Conservation (phyloP, 2,329 filamentous ascomycete species). For the Trichoderma semiorbis region DNA sequence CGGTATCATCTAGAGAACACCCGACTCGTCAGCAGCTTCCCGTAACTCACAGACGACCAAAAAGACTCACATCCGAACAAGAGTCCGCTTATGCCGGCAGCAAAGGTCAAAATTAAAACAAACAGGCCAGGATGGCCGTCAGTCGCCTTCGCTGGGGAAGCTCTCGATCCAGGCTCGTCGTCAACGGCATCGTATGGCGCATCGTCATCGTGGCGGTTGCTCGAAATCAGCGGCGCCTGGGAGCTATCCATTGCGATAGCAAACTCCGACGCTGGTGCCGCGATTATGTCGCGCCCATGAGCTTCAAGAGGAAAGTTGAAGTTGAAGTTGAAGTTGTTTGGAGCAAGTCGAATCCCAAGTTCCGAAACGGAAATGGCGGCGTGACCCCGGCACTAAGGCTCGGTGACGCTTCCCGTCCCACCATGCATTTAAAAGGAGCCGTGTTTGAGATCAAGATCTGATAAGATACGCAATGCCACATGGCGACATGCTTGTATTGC, state of each 20-base stretch:
- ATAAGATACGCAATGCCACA: background rate
- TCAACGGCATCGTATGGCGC: slow-evolving; percentile 31
- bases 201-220: slow-evolving; percentile 29
- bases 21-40: slow-evolving; percentile 5
- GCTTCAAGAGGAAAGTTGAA: background rate
- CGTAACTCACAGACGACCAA: too few species aligned
- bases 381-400: slow-evolving; percentile 8
- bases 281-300: background rate
- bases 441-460: background rate
- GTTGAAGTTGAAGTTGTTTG: background rate
- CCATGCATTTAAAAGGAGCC: background rate
- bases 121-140: slow-evolving; percentile 45
- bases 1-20: slow-evolving; percentile 54
- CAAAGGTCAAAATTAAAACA: slow-evolving; percentile 59
- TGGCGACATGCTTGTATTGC: background rate
- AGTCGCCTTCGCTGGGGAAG: slow-evolving; percentile 29
- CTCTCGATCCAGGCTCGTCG: slow-evolving; percentile 22
- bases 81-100: slow-evolving; percentile 64
- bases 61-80: slow-evolving; percentile 61
- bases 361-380: slow-evolving; percentile 13
- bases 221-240: slow-evolving; percentile 39
- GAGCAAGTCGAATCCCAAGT: background rate
- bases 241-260: slow-evolving; percentile 33
- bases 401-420: slow-evolving; percentile 12
- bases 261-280: background rate